Evolutionary conservation across 2,329 filamentous ascomycete species (phyloP).

Genomic region (Exophiala dermatitidis): DNA sequence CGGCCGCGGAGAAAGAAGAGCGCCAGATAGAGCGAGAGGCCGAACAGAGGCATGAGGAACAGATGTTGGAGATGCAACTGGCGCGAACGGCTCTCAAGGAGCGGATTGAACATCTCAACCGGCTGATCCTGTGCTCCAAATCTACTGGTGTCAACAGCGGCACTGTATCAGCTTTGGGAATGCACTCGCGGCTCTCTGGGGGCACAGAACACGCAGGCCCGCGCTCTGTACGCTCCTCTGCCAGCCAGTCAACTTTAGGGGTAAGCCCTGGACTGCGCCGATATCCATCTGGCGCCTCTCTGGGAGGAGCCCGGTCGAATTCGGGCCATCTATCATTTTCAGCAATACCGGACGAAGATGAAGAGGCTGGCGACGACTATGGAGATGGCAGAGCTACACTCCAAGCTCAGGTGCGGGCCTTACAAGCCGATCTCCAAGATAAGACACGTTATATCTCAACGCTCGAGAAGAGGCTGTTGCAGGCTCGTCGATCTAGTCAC

Average conservation of each 20-base stretch:
- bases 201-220: slow-evolving; percentile 32
- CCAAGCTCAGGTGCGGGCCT: slow-evolving; percentile 76
- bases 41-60: slow-evolving; percentile 83
- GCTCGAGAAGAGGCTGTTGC: slow-evolving; percentile 81
- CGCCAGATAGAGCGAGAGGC: slow-evolving; percentile 71
- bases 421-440: slow-evolving; percentile 91
- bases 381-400: slow-evolving; percentile 79
- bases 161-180: slow-evolving; percentile 60
- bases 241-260: slow-evolving; percentile 55
- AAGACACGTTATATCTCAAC: slow-evolving; percentile 96
- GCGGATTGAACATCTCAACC: slow-evolving; percentile 92
- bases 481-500: slow-evolving; percentile 83
- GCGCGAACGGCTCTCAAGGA: slow-evolving; percentile 93
- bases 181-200: slow-evolving; percentile 55
- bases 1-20: slow-evolving; percentile 54
- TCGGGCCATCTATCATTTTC: slow-evolving; percentile 30
- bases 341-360: slow-evolving; percentile 43
- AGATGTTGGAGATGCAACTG: slow-evolving; percentile 97
- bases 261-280: slow-evolving; percentile 52
- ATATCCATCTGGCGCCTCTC: slow-evolving; percentile 60
- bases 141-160: slow-evolving; percentile 88
- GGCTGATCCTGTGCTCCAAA: slow-evolving; percentile 89
- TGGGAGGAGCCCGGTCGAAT: slow-evolving; percentile 38
- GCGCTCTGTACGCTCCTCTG: slow-evolving; percentile 60
- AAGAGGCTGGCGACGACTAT: slow-evolving; percentile 70